Evolutionary conservation across 2,329 filamentous ascomycete species (phyloP).

Genomic region (Aspergillus sp.): DNA sequence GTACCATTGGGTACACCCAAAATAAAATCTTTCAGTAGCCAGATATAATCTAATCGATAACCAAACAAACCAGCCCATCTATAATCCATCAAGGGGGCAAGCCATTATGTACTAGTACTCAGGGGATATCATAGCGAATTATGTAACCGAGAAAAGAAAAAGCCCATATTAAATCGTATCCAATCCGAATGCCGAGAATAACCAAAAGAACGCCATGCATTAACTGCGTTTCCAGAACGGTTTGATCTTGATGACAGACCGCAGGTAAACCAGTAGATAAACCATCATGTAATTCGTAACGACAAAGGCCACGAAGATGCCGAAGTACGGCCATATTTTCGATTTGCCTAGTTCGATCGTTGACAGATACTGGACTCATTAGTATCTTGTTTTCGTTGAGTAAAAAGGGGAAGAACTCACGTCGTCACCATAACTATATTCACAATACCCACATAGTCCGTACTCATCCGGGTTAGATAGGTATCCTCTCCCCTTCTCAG

Average conservation of each 20-base stretch:
- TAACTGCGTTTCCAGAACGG: constrained; percentile 14
- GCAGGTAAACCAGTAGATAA: constrained; percentile 27
- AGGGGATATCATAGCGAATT: no score
- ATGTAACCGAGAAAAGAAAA: no score
- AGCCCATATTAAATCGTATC: no score
- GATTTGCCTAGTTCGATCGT: constrained; percentile 24
- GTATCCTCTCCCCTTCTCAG: constrained; percentile 60
- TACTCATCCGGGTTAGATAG: constrained; percentile 56
- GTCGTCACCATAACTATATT: constrained; percentile 49
- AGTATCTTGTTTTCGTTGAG: background rate
- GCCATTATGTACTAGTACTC: no score
- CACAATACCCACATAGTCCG: constrained; percentile 68
- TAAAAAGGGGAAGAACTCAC: constrained; percentile 14
- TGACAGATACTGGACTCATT: constrained; percentile 21
- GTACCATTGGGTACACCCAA: no score
- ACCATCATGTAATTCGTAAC: constrained; percentile 30
- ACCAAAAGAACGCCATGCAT: background rate
- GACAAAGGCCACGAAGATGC: constrained; percentile 28
- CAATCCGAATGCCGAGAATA: background rate
- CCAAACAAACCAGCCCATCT: no score
- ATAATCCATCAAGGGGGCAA: no score
- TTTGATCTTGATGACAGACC: constrained; percentile 22
- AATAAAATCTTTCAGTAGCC: no score
- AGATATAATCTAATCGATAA: no score
- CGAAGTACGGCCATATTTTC: constrained; percentile 30